These are phyloP conservation scores for Pseudogymnoascus sp. DNA, from an alignment of 2,329 filamentous ascomycete species.

Conservation along the genomic window DNA sequence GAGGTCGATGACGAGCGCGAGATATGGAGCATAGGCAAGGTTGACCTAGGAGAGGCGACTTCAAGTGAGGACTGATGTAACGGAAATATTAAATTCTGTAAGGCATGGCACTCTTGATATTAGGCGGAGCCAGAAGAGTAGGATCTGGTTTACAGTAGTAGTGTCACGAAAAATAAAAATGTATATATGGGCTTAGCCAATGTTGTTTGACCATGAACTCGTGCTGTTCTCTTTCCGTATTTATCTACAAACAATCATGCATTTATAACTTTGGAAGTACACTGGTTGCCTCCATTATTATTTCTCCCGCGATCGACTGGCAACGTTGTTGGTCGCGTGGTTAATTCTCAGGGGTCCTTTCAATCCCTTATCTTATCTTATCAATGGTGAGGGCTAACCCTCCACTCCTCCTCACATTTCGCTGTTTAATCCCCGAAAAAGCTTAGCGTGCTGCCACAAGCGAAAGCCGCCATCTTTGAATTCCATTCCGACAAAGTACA, in stretches of 20 bases:
- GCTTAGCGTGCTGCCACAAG: not conserved
- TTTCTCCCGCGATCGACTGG: not conserved
- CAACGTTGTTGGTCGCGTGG: not conserved
- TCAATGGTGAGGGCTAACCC: slow-evolving; percentile 1
- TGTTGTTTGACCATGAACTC: not conserved
- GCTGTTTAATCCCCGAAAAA: slow-evolving; percentile 1
- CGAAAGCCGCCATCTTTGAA: slow-evolving; percentile 7
- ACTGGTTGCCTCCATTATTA: not conserved
- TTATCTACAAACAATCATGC: not conserved
- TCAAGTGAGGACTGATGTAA: slow-evolving; percentile 22
- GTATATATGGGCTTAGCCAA: not conserved
- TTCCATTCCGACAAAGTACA: slow-evolving; percentile 7
- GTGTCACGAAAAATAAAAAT: not conserved
- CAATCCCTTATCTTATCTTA: slow-evolving; percentile 5
- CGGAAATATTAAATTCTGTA: not conserved
- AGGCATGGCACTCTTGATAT: not conserved
- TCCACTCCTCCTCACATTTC: not conserved
- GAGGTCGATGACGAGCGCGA: slow-evolving; percentile 92
- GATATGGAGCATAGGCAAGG: slow-evolving; percentile 88
- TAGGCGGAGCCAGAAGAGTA: not conserved
- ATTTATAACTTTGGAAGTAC: not conserved
- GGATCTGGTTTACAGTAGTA: not conserved
- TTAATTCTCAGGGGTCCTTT: not conserved
- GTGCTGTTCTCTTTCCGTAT: not conserved
- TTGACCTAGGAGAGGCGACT: slow-evolving; percentile 61